Percentiles rank a stretch among this genome's conserved stretches.
phyloP scores from a whole-genome alignment of 306 rosid species.

The Macrotyloma uniflorum region DNA sequence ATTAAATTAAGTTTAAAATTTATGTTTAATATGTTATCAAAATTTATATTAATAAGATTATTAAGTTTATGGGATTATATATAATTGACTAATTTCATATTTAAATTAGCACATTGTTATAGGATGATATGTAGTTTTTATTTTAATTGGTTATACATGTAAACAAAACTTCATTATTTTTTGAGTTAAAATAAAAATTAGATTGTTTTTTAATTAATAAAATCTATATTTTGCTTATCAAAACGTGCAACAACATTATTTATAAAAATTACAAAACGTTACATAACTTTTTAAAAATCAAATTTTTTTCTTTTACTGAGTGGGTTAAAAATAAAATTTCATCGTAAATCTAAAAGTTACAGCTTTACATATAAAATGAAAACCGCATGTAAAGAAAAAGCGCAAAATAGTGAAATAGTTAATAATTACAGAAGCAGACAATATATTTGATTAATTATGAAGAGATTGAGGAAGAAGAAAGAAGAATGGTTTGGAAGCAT shows the following conservation, averaged over 20 bases:
- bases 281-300: not conserved
- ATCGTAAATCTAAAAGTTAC: not conserved
- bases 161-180: not conserved
- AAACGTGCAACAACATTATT: not conserved
- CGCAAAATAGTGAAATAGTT: not conserved
- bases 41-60: no score
- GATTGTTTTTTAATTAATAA: not conserved
- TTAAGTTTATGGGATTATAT: no score
- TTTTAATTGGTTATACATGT: no score
- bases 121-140: no score
- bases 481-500: not conserved
- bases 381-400: not conserved
- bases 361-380: not conserved
- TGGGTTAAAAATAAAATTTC: not conserved
- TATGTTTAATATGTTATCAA: no score
- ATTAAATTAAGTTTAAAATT: no score
- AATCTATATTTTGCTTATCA: not conserved
- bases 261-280: not conserved
- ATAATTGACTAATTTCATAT: no score
- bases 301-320: not conserved
- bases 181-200: not conserved
- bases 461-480: slow-evolving; percentile 7
- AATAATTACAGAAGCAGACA: not conserved
- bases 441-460: not conserved
- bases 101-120: no score